These are phyloP conservation scores for Phytophthora multivora DNA, from an alignment of 352 stramenopile species.

Conservation along the genomic window DNA sequence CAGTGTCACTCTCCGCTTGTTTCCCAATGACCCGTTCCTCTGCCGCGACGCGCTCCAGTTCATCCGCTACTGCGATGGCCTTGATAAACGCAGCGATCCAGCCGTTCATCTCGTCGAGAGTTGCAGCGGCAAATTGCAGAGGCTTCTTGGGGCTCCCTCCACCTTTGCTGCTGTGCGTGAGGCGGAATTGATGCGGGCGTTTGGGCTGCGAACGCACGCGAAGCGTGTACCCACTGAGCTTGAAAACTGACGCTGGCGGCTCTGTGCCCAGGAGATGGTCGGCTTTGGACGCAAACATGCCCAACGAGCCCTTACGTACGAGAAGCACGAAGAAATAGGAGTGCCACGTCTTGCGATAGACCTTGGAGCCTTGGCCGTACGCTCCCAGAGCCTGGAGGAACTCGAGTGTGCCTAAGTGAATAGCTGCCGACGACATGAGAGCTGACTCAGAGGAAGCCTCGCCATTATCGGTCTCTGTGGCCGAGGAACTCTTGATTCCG, in stretches of 20 bases:
- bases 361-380: conserved; percentile 40
- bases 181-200: conserved; percentile 65
- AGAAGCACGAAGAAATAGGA: conserved; percentile 76
- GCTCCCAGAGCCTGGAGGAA: conserved; percentile 44
- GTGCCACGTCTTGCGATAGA: conserved; percentile 71
- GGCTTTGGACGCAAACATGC: conserved; percentile 61
- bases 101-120: conserved; percentile 72
- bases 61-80: conserved; percentile 63
- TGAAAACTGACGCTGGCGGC: conserved; percentile 62
- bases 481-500: conserved; percentile 5
- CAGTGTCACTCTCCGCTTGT: conserved; percentile 11
- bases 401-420: conserved; percentile 55
- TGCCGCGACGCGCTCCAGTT: conserved; percentile 39
- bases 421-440: conserved; percentile 33
- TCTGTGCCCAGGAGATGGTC: conserved; percentile 50
- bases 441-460: conserved; percentile 26
- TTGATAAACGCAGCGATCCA: conserved; percentile 70
- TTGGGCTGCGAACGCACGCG: conserved; percentile 71
- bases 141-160: conserved; percentile 49
- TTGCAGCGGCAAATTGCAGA: conserved; percentile 58
- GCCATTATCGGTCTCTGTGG: conserved; percentile 20
- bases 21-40: conserved; percentile 12
- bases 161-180: conserved; percentile 45
- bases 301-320: conserved; percentile 71
- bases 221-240: conserved; percentile 69